phyloP scores from a whole-genome alignment of 2,329 filamentous ascomycete genomes.

The Phialophora chinensis region DNA sequence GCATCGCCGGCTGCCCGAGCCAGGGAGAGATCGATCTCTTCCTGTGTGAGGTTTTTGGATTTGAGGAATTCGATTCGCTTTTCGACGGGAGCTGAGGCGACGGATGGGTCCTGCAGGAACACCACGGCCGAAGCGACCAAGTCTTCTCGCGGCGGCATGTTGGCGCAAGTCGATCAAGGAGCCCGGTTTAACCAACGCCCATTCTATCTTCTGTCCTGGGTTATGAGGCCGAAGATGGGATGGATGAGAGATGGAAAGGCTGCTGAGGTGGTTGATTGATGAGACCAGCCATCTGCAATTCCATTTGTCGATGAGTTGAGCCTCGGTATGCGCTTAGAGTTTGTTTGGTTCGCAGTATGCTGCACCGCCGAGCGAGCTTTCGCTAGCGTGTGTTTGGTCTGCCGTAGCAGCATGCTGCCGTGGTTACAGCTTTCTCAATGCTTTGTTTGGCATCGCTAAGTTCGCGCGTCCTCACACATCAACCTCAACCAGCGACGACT shows the following conservation, averaged over 20 bases:
- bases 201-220: background rate
- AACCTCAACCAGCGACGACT: background rate
- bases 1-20: constrained; percentile 58
- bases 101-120: constrained; percentile 95
- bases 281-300: constrained; percentile 8
- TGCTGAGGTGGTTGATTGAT: background rate
- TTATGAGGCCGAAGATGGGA: background rate
- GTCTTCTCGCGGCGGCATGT: constrained; percentile 91
- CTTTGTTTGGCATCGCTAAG: background rate
- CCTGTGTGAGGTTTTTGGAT: constrained; percentile 95
- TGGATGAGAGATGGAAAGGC: background rate
- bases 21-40: constrained; percentile 88
- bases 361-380: background rate
- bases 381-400: background rate
- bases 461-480: background rate
- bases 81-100: constrained; percentile 86
- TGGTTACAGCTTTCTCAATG: background rate
- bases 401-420: background rate
- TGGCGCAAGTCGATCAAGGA: constrained; percentile 7
- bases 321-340: background rate
- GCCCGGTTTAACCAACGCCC: background rate
- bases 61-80: constrained; percentile 91
- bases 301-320: constrained; percentile 9
- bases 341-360: background rate
- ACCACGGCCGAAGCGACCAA: constrained; percentile 76